Conservation (phyloP, 768 basidiomycete genomes). For the Hericium coralloides region DNA sequence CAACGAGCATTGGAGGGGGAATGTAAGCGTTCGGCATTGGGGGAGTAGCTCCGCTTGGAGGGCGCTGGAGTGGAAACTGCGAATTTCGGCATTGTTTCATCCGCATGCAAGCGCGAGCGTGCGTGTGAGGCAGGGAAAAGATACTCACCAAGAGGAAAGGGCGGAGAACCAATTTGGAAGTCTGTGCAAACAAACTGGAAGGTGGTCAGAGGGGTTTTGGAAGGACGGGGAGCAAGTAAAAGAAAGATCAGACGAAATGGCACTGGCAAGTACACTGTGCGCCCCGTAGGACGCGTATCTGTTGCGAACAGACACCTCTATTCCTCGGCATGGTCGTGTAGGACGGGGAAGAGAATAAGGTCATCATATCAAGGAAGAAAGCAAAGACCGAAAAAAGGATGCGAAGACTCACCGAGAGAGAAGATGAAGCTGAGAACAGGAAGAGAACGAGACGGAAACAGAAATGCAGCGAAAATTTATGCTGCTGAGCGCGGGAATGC, state of each 20-base stretch:
- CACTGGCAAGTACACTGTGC: constrained; percentile 86
- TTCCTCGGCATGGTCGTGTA: constrained; percentile 84
- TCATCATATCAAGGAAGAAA: constrained; percentile 36
- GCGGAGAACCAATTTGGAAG: background rate
- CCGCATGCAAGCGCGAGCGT: constrained; percentile 4
- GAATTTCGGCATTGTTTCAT: constrained; percentile 53
- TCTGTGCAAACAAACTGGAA: too few relatives aligned
- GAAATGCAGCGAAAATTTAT: background rate
- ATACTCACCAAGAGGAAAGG: constrained; percentile 2
- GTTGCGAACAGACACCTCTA: constrained; percentile 76
- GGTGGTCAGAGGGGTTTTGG: background rate
- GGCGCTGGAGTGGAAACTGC: constrained; percentile 81
- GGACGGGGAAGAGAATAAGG: constrained; percentile 87
- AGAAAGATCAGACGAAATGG: constrained; percentile 65
- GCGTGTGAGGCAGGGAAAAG: constrained; percentile 36
- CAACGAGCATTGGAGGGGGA: constrained; percentile 54
- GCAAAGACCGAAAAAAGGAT: background rate
- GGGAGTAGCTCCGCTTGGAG: constrained; percentile 64
- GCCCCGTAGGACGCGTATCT: constrained; percentile 49
- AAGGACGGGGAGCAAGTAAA: background rate
- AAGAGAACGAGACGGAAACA: background rate
- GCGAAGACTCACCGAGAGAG: background rate
- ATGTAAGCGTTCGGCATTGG: constrained; percentile 60
- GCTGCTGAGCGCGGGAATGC: too few relatives aligned
- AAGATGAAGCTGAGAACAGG: background rate